Percentiles rank a stretch among this genome's conserved stretches.
These are phyloP conservation scores for Zychaea mexicana DNA, from an alignment of 371 early-diverging fungal species.

Conservation along the genomic window DNA sequence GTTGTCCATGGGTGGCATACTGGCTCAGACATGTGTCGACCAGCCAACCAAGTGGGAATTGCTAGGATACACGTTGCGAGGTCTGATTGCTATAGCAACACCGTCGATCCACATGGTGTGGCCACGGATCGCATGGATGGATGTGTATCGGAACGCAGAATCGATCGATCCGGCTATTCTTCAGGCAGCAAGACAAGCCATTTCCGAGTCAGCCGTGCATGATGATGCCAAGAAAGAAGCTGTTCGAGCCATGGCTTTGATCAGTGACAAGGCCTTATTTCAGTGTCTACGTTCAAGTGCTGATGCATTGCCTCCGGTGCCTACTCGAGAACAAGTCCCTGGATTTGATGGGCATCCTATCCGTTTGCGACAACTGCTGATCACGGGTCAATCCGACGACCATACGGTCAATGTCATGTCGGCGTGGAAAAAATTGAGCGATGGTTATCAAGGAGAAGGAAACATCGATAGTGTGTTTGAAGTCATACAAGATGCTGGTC, in stretches of 20 bases:
- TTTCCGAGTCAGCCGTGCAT: constrained; percentile 19
- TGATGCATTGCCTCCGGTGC: constrained; percentile 2
- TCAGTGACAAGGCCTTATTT: constrained; percentile 19
- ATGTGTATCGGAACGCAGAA: constrained; percentile 12
- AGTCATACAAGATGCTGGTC: constrained; percentile 25
- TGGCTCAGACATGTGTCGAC: constrained; percentile 23
- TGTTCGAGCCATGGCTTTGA: constrained; percentile 18
- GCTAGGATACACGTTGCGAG: constrained; percentile 14
- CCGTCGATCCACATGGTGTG: constrained; percentile 21
- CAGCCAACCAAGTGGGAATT: background rate
- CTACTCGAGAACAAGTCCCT: background rate
- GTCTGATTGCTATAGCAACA: constrained; percentile 29
- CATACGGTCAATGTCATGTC: constrained; percentile 17
- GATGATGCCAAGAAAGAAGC: constrained; percentile 15
- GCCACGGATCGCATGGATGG: constrained; percentile 35
- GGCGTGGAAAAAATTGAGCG: constrained; percentile 21
- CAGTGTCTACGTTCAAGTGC: constrained; percentile 26
- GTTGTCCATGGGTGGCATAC: constrained; percentile 45
- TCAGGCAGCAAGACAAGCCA: constrained; percentile 14
- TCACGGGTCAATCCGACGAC: constrained; percentile 30
- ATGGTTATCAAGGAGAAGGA: constrained; percentile 6
- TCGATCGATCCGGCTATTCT: constrained; percentile 15
- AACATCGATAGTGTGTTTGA: constrained; percentile 9
- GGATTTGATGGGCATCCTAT: background rate
- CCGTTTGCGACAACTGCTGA: constrained; percentile 19